Evolutionary conservation across 805 yeast genomes (phyloP).

Genomic region (Nakazawaea wyomingensis): DNA sequence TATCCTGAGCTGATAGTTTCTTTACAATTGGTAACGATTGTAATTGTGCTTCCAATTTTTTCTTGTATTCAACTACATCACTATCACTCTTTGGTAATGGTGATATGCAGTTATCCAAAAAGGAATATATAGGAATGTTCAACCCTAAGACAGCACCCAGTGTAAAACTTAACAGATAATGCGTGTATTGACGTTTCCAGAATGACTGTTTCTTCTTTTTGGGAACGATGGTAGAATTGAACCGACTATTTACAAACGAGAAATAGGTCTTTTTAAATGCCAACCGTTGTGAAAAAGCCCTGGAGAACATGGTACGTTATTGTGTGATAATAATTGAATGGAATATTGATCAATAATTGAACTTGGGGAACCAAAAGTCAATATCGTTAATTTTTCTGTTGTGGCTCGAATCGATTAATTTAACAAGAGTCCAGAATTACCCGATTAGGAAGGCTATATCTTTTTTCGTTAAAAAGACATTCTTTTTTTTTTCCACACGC

Average conservation of each 20-base stretch:
- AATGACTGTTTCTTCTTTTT: neutral
- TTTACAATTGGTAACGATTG: conserved; percentile 46
- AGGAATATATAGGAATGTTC: conserved; percentile 9
- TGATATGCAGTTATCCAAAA: neutral
- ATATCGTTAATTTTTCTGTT: too few relatives aligned
- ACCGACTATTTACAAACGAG: too few relatives aligned
- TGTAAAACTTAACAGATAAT: conserved; percentile 4
- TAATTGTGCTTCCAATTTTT: conserved; percentile 41
- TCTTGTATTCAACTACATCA: conserved; percentile 18
- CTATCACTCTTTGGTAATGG: conserved; percentile 15
- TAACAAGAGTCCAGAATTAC: too few relatives aligned
- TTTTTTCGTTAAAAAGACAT: too few relatives aligned
- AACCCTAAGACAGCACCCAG: conserved; percentile 8
- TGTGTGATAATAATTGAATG: neutral
- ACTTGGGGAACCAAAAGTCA: too few relatives aligned
- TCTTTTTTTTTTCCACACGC: too few relatives aligned
- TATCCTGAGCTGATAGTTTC: conserved; percentile 33
- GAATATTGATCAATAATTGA: too few relatives aligned
- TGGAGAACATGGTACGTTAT: too few relatives aligned
- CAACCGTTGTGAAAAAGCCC: too few relatives aligned
- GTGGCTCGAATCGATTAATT: too few relatives aligned
- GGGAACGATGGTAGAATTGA: conserved; percentile 1
- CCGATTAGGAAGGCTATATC: neutral
- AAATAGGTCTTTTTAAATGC: too few relatives aligned
- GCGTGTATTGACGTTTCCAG: neutral